Evolutionary conservation across 2,329 filamentous ascomycete genomes (phyloP).

Genomic region (Nannizziopsis arthrosporioides): DNA sequence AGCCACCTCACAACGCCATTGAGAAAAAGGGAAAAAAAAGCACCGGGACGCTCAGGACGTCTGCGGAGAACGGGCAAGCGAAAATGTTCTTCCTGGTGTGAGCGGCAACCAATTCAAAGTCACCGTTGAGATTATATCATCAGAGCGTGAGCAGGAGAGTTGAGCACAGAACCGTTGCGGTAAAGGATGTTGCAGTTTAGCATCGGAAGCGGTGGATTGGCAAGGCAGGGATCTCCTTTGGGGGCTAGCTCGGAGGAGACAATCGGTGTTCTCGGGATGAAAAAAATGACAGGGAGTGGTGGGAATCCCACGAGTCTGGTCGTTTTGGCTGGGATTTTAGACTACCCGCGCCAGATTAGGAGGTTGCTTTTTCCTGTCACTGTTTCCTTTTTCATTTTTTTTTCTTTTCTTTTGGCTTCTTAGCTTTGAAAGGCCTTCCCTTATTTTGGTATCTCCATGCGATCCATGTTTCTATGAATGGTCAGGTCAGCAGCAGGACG

Average conservation of each 20-base stretch:
- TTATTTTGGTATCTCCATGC: constrained; percentile 9
- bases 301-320: constrained; percentile 10
- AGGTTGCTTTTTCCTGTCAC: constrained; percentile 6
- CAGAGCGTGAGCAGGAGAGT: neutral
- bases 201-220: constrained; percentile 5
- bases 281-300: constrained; percentile 3
- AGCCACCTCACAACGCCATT: too few relatives aligned
- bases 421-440: neutral
- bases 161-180: neutral
- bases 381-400: neutral
- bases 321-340: constrained; percentile 10
- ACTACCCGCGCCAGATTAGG: constrained; percentile 8
- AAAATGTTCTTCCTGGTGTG: neutral
- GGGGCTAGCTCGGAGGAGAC: neutral
- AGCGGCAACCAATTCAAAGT: neutral
- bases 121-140: constrained; percentile 6
- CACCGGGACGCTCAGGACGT: too few relatives aligned
- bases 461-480: constrained; percentile 1
- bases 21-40: too few relatives aligned
- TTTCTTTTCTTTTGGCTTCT: neutral
- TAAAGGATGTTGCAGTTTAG: constrained; percentile 10
- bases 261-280: constrained; percentile 9
- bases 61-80: too few relatives aligned
- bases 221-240: neutral
- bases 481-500: neutral